Base-by-base conservation (phyloP, 2,329 filamentous ascomycete species). In the Amylocarpus encephaloides region DNA sequence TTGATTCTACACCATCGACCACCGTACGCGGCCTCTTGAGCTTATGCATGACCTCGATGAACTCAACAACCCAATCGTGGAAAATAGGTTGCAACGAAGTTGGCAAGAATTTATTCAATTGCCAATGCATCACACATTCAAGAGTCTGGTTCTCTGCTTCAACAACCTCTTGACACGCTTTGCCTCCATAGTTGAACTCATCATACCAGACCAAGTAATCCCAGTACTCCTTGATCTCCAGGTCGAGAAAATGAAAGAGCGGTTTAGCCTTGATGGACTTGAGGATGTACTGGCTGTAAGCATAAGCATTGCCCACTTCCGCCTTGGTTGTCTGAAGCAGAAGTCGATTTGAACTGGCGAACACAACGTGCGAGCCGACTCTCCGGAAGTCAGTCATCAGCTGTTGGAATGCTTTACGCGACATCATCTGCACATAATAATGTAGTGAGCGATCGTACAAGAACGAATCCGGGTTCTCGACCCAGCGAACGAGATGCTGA, bases 161-260 rank as follows among this genome's bases (percentile, higher is more conserved):
- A 6, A 86, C 76, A 3, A 96, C 87, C 62, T 93, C 81, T 44
- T 85, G 81, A 59, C 89, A 95, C 3, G 88, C 93, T 64, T 94
- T 94, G 53, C 93, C 93, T 49, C 93, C 94, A 63, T 97, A 97
- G 73, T 99, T 98, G 75, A 92, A 96, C 69, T 96, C 89, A 61
- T 99, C 93, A 60, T 97, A 97, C 93, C 93, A 99, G 3, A 96
- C 83, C 0, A 99, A 81, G 63, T 96, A 97, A 67, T 99, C 93
- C 93, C 93, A 99, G 69, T 96, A 99, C 66, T 98, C 93, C 59
- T 92, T 95, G 68, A 99, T 93, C 61, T 96, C 88, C 2, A 99
- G 76, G 62, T 98, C 93, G 56, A 99, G 83, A 65, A 98, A 98
- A 68, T 96, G 88, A 71, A 99, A 99, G 0, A 96, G 78, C 0